Base-by-base conservation (phyloP, 345 rosid genomes). In the Eutrema japonicum region DNA sequence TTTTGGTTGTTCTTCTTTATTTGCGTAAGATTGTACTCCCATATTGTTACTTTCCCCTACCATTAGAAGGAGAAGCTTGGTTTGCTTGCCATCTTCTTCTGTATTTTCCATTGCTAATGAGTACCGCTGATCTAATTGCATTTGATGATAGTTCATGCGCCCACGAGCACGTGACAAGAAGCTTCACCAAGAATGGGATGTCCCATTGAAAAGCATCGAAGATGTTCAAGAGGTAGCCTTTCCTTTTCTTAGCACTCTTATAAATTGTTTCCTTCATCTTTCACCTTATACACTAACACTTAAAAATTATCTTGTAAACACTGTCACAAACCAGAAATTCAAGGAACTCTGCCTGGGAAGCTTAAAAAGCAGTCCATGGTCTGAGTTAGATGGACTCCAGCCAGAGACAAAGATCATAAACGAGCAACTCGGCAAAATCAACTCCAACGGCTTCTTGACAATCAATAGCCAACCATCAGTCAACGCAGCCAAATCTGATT, bases 391-490 rank as follows among this genome's bases (percentile, higher is more conserved):
- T 48, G 90, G 94, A 69, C 91, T 95, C 77, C 96, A 87, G 79
- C 90, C 93, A 13, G 99, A 92, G 88, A 96, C 99, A 55, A 92
- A 82, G 75, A 86, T 96, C 82, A 96, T 96, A 30, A 81, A 90
- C 72, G 97, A 88, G 78, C 84, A 85, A 10, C 92, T 95, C 8
- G 96, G 91, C 36, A 88, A 78, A 83, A 82, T 95, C 80, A 95
- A 95, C 83, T 66, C 81, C 83, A 86, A 85, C 68, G 98, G 98
- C 70, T 90, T 87, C 88, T 79, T 95, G 71, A 92, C 98, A 16
- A 87, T 92, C 83, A 95, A 95, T 74, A 96, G 99, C 83, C 99
- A 96, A 74, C 98, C 97, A 35, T 92, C 99, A 10, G 89, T 96
- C 74, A 96, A 92, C 46, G 96, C 85, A 3, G 94, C 90, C 62